These are phyloP conservation scores for Tolypocladium endophyticum DNA, from an alignment of 2,329 filamentous ascomycete genomes.

Conservation along the genomic window DNA sequence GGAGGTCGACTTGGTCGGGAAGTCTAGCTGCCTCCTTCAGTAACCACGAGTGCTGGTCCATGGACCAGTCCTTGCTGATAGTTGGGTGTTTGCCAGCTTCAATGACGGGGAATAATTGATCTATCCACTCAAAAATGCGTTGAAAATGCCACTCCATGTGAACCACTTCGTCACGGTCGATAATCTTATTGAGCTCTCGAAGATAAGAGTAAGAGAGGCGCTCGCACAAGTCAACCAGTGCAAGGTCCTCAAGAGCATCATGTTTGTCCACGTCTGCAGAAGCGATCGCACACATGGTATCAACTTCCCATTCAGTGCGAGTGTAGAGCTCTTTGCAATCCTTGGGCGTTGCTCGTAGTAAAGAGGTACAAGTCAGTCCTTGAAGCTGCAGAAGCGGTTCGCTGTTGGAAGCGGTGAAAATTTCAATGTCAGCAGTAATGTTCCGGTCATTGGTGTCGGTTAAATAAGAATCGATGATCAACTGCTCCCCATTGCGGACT, in stretches of 20 bases:
- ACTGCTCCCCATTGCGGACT: not conserved
- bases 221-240: not conserved
- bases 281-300: not conserved
- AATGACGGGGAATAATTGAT: not conserved
- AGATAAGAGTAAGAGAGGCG: not conserved
- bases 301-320: not conserved
- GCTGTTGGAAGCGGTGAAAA: not conserved
- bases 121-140: not conserved
- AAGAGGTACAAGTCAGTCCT: not conserved
- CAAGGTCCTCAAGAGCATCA: not conserved
- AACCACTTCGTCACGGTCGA: not conserved
- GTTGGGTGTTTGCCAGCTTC: not conserved
- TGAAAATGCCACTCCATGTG: not conserved
- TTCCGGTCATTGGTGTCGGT: not conserved
- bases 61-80: not conserved
- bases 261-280: not conserved
- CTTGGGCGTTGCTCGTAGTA: not conserved
- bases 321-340: not conserved
- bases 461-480: not conserved
- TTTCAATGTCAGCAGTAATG: not conserved
- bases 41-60: not conserved
- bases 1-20: constrained; percentile 16
- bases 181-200: not conserved
- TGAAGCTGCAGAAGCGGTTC: not conserved
- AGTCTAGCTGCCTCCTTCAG: not conserved